Conservation (phyloP, 176 grass and related monocot genomes). For the Eremochloa ophiuroides region DNA sequence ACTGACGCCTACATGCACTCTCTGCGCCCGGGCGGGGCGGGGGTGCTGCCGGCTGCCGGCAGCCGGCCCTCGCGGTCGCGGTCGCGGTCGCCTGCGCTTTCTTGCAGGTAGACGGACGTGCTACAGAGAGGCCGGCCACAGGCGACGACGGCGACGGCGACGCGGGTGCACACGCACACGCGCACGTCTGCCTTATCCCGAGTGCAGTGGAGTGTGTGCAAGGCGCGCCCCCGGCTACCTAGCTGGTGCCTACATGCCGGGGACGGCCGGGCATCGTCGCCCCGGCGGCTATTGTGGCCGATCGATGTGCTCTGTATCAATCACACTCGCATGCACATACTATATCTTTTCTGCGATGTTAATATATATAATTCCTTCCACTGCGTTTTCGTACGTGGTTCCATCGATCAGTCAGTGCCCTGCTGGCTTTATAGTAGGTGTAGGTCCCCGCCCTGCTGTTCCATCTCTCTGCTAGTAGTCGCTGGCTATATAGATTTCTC, state of each 20-base stretch:
- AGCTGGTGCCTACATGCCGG: not conserved
- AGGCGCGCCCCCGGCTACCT: not conserved
- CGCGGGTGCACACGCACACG: not conserved
- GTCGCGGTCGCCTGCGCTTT: slow-evolving; percentile 9
- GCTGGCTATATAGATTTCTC: not conserved
- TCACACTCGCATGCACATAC: not conserved
- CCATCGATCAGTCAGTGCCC: slow-evolving; percentile 7
- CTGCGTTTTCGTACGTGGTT: not conserved
- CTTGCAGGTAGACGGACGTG: not conserved
- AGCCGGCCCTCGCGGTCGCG: slow-evolving; percentile 3
- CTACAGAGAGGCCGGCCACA: not conserved
- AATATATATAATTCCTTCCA: slow-evolving; percentile 12
- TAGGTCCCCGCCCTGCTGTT: slow-evolving; percentile 30
- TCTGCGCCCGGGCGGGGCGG: not conserved
- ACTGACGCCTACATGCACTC: slow-evolving; percentile 14
- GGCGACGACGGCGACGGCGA: slow-evolving; percentile 17
- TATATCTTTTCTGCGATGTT: slow-evolving; percentile 14
- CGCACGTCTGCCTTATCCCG: slow-evolving; percentile 14
- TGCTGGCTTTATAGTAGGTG: slow-evolving; percentile 21
- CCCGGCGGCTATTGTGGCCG: slow-evolving; percentile 7
- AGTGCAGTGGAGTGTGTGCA: not conserved
- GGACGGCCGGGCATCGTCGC: slow-evolving; percentile 10
- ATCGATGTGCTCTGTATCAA: slow-evolving; percentile 26
- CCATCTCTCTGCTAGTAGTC: not conserved
- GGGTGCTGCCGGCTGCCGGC: not conserved